phyloP scores from a whole-genome alignment of 2,329 filamentous ascomycete species.

The Nothophaeocryptopus gaeumannii region DNA sequence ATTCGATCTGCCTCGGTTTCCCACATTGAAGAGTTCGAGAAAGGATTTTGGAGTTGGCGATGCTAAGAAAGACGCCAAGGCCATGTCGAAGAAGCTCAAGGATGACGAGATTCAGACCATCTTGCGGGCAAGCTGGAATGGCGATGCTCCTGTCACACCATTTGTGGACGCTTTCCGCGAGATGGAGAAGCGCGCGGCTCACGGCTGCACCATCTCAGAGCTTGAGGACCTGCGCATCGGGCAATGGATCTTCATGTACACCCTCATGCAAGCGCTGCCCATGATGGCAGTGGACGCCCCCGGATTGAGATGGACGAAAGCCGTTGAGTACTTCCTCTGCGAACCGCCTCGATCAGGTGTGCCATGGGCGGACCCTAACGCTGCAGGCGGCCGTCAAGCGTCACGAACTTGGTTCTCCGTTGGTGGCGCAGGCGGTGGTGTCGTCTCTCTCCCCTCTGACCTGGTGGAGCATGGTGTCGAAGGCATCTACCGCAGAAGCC shows the following conservation, averaged over 20 bases:
- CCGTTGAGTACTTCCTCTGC: slow-evolving; percentile 79
- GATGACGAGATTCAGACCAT: slow-evolving; percentile 74
- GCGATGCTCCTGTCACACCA: slow-evolving; percentile 60
- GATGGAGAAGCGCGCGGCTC: slow-evolving; percentile 67
- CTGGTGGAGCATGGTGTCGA: slow-evolving; percentile 65
- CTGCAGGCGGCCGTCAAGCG: slow-evolving; percentile 41
- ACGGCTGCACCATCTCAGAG: slow-evolving; percentile 63
- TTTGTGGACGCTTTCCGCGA: slow-evolving; percentile 69
- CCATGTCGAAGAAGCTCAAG: slow-evolving; percentile 69
- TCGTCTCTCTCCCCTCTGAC: slow-evolving; percentile 62
- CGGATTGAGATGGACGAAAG: slow-evolving; percentile 64
- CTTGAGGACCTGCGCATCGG: slow-evolving; percentile 69
- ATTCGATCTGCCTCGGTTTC: slow-evolving; percentile 79
- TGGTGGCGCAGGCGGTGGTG: slow-evolving; percentile 58
- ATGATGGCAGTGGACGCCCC: slow-evolving; percentile 76
- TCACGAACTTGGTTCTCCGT: slow-evolving; percentile 69
- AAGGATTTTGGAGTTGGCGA: slow-evolving; percentile 62
- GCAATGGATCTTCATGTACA: slow-evolving; percentile 79
- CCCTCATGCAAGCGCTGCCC: slow-evolving; percentile 71
- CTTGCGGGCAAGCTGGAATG: slow-evolving; percentile 78
- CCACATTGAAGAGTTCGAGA: slow-evolving; percentile 64
- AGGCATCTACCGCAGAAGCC: slow-evolving; percentile 64
- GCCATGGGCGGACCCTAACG: slow-evolving; percentile 64
- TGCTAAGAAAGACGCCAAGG: slow-evolving; percentile 70
- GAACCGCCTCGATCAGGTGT: slow-evolving; percentile 68